A percentile compares a stretch with the other conserved stretches of the same genome.
Conservation (phyloP, 2,329 filamentous ascomycete species). For the Aspergillus fumigatus region DNA sequence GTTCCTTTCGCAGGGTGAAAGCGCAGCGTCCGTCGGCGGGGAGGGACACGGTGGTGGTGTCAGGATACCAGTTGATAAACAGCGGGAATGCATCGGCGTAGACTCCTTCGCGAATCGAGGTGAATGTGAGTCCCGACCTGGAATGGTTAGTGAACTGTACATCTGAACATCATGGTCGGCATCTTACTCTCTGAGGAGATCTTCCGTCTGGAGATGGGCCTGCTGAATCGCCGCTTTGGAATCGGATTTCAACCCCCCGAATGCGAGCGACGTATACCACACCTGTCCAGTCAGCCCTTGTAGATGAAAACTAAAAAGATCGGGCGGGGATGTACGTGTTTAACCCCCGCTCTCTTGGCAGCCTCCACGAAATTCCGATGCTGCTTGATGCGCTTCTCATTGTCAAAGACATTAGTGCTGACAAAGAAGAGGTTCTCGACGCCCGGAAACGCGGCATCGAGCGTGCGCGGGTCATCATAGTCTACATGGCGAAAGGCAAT, state of each 20-base stretch:
- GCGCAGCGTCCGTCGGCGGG: conserved; percentile 44
- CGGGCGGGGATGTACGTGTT: conserved; percentile 39
- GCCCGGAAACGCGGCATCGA: conserved; percentile 47
- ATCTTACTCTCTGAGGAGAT: conserved; percentile 41
- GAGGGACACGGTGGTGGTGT: conserved; percentile 26
- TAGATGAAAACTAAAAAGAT: too few relatives aligned
- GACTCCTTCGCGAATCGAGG: conserved; percentile 54
- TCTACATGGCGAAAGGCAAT: conserved; percentile 49
- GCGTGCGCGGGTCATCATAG: conserved; percentile 46
- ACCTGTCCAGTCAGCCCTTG: conserved; percentile 20
- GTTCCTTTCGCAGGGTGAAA: conserved; percentile 50
- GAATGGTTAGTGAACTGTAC: background rate
- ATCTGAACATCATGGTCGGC: too few relatives aligned
- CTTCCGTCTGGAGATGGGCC: conserved; percentile 55
- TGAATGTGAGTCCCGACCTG: conserved; percentile 45
- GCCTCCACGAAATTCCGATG: conserved; percentile 51
- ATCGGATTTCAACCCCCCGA: conserved; percentile 43
- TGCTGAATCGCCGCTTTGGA: conserved; percentile 52
- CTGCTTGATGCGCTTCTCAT: conserved; percentile 44
- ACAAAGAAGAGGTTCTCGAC: conserved; percentile 56
- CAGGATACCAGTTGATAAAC: conserved; percentile 47
- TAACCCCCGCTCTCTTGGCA: conserved; percentile 49
- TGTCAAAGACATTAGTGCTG: conserved; percentile 50
- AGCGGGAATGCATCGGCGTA: conserved; percentile 59
- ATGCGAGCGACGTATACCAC: conserved; percentile 58